Evolutionary conservation across 1,284 basidiomycete genomes (phyloP), one percentile per base, ranked within the genome.

Genomic region (Megacollybia platyphylla): DNA sequence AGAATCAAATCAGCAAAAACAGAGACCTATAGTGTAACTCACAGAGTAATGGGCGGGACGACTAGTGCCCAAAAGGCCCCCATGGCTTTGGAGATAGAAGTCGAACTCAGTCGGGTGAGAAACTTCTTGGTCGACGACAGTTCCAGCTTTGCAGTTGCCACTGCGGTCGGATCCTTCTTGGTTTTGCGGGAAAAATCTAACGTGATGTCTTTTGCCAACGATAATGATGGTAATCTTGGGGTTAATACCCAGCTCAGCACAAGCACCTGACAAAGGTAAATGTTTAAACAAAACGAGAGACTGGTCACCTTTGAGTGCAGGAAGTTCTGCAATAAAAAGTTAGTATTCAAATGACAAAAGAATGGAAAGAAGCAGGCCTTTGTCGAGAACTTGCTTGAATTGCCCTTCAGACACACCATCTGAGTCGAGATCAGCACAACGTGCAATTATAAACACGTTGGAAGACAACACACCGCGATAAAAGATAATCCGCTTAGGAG

Each of bases 391-490:
- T 40, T 79, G 69, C 46, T 69, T 63, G 54, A 87, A 87, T 49
- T 87, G 81, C 4, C 85, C 85, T 57, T 87, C 84, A 5, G 80
- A 84, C 18, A 87, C 84, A 52, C 85, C 84, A 52, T 87, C 83
- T 81, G 40, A 15, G 48, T 20, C 36, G 11, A 44, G 28, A 13
- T 49, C 4, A 42, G 44, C 11, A 27, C 11, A 48, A 30, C 48
- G 41, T 36, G 10, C 29, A 20, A 15, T 36, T 43, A 47, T 27
- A 35, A 9, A 32, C 20, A 6, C 44, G n/a, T n/a, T 34, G 15
- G 15, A 20, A 7, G 15, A 35, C 43, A 46, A 50, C 61, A n/a
- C 50, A 78, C 79, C 79, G 46, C 82, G 71, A 53, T 79, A 86
- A 60, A 85, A 82, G 41, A 87, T 75, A 44, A 87, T 73, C 3